phyloP scores from a whole-genome alignment of 352 stramenopile genomes.

The Peronospora farinosa region DNA sequence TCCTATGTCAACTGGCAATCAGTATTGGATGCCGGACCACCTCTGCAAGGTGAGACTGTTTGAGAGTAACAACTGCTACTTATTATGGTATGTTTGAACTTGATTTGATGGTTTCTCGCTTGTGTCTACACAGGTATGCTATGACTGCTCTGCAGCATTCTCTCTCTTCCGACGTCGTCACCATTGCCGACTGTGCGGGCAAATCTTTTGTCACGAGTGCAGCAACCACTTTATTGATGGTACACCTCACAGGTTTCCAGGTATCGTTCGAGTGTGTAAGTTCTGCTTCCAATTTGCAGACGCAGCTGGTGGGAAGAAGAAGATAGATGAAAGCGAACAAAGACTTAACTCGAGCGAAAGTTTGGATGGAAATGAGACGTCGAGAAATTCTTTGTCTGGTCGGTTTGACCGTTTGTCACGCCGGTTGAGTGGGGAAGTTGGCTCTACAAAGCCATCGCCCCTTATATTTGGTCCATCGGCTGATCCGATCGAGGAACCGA shows the following conservation, averaged over 20 bases:
- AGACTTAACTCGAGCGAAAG: conserved; percentile 15
- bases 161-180: conserved; percentile 80
- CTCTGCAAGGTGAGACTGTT: conserved; percentile 56
- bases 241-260: conserved; percentile 41
- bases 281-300: conserved; percentile 57
- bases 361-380: conserved; percentile 20
- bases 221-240: conserved; percentile 75
- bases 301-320: conserved; percentile 34
- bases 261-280: conserved; percentile 66
- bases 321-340: conserved; percentile 13
- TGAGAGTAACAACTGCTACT: background rate
- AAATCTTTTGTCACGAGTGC: conserved; percentile 85
- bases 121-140: conserved; percentile 53
- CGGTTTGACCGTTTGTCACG: conserved; percentile 24
- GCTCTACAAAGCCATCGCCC: conserved; percentile 26
- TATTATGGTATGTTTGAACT: background rate
- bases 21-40: conserved; percentile 85
- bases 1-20: conserved; percentile 38
- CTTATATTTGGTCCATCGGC: conserved; percentile 32
- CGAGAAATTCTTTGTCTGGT: conserved; percentile 13
- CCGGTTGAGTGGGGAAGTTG: conserved; percentile 14
- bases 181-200: conserved; percentile 79
- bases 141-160: conserved; percentile 72
- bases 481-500: conserved; percentile 17
- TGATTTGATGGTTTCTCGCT: background rate